These are phyloP conservation scores for Rubroshorea leprosula DNA, from an alignment of 345 rosid species.

Conservation along the genomic window DNA sequence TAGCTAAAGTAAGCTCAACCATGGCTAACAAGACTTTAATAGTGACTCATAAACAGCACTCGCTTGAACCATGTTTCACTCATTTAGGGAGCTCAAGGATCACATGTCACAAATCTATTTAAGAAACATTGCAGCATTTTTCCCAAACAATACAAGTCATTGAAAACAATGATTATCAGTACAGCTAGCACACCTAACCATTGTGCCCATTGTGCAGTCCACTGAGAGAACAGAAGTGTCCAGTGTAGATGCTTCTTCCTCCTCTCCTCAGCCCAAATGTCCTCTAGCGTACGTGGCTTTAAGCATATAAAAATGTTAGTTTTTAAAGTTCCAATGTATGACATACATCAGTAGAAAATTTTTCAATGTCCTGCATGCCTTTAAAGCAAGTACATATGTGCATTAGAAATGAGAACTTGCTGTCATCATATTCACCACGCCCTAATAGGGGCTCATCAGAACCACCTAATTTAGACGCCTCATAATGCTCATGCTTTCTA, in stretches of 20 bases:
- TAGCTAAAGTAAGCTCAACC: too few species aligned
- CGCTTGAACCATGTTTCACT: too few species aligned
- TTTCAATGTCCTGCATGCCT: background rate
- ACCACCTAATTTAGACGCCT: conserved; percentile 41
- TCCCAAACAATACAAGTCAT: too few species aligned
- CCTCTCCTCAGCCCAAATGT: conserved; percentile 60
- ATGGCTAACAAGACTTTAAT: too few species aligned
- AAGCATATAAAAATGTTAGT: conserved; percentile 9
- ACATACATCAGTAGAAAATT: too few species aligned
- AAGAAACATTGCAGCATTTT: too few species aligned
- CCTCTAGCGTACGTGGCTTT: conserved; percentile 46
- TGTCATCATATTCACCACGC: conserved; percentile 26
- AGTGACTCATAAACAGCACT: too few species aligned
- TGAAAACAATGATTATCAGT: too few species aligned
- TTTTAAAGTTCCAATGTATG: background rate
- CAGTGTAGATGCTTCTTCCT: conserved; percentile 63
- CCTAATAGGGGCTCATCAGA: conserved; percentile 66
- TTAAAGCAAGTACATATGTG: too few species aligned
- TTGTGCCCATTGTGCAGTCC: conserved; percentile 86
- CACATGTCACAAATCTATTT: too few species aligned
- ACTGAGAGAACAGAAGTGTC: conserved; percentile 57
- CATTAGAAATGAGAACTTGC: conserved; percentile 19
- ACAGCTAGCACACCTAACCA: conserved; percentile 70
- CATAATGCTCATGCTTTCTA: conserved; percentile 44
- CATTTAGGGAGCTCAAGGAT: too few species aligned